phyloP scores from a whole-genome alignment of 805 yeast genomes.

The Candida jianshihensis region DNA sequence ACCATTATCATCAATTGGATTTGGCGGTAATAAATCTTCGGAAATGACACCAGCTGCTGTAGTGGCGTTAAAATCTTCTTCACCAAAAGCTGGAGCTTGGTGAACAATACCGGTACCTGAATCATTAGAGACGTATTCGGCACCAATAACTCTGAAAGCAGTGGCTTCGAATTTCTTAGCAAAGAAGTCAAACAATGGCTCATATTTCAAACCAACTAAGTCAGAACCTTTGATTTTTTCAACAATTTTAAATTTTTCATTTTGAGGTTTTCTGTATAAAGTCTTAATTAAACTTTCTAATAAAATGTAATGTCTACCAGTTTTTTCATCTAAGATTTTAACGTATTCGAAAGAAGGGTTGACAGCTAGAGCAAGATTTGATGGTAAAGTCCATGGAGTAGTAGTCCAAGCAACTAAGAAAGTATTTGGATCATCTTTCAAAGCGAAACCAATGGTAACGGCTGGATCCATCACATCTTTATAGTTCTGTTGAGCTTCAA shows the following conservation, averaged over 20 bases:
- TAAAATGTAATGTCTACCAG: conserved; percentile 73
- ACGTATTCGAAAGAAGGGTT: conserved; percentile 87
- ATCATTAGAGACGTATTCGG: conserved; percentile 81
- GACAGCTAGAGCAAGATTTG: conserved; percentile 87
- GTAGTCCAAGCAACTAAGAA: conserved; percentile 97
- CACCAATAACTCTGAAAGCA: conserved; percentile 79
- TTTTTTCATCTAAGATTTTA: conserved; percentile 85
- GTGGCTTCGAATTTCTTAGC: conserved; percentile 64
- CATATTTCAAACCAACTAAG: conserved; percentile 71
- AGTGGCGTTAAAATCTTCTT: conserved; percentile 88
- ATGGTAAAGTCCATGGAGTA: conserved; percentile 98
- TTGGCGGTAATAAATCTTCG: conserved; percentile 71
- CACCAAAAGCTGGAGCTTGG: conserved; percentile 99
- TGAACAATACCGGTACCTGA: conserved; percentile 99
- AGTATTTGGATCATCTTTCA: conserved; percentile 74
- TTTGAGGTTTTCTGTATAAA: conserved; percentile 89
- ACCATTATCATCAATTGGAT: conserved; percentile 94
- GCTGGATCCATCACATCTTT: conserved; percentile 97
- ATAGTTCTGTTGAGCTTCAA: conserved; percentile 97
- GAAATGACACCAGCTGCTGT: conserved; percentile 65
- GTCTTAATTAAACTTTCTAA: conserved; percentile 77
- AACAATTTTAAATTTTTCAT: conserved; percentile 78
- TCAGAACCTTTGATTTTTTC: conserved; percentile 77
- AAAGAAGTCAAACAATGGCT: conserved; percentile 80
- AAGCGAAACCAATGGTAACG: conserved; percentile 83